phyloP scores from a whole-genome alignment of 345 rosid species.

The Salix purpurea region DNA sequence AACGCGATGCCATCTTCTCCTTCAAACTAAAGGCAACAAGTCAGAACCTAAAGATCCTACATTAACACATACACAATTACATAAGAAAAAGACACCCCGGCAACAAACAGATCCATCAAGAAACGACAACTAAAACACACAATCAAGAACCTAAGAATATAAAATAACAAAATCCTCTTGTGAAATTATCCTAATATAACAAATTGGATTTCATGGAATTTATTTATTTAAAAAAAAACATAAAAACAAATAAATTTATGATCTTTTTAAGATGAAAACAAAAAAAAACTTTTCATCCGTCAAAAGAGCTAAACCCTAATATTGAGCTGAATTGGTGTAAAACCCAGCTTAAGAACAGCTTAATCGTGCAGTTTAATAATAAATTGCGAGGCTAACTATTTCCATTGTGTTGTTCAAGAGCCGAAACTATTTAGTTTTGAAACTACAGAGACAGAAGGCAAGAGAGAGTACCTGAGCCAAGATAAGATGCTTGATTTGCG shows the following conservation, averaged over 20 bases:
- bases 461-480: background rate
- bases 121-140: background rate
- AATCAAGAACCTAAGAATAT: background rate
- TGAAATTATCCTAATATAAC: background rate
- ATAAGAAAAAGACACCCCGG: background rate
- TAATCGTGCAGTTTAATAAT: no score
- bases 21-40: background rate
- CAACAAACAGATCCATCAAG: background rate
- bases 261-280: background rate
- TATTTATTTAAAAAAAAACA: background rate
- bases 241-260: background rate
- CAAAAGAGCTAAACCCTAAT: background rate
- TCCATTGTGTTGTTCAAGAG: background rate
- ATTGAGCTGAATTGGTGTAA: background rate
- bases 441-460: background rate
- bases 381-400: background rate
- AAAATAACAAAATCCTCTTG: background rate
- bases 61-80: background rate
- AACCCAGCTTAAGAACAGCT: background rate
- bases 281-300: background rate
- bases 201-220: background rate
- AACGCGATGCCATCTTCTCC: slow-evolving; percentile 50
- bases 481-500: no score
- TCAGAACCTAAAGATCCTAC: slow-evolving; percentile 16
- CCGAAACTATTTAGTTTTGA: background rate